A percentile compares a stretch with the other conserved stretches of the same genome.
phyloP scores from a whole-genome alignment of 192 early-diverging fungal species.

The Allomyces arbusculus region DNA sequence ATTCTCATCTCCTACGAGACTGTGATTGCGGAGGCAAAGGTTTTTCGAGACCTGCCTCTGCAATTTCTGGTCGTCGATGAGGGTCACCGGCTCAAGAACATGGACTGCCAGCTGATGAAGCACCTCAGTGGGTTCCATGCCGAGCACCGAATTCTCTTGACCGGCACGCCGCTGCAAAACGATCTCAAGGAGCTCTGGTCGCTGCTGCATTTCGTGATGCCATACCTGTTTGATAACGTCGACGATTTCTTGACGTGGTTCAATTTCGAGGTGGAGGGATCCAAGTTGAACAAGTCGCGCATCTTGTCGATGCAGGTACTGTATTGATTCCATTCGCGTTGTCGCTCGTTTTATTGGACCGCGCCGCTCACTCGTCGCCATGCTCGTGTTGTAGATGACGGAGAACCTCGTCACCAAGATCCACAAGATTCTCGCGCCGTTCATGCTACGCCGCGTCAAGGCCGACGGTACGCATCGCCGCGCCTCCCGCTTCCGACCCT shows the following conservation, averaged over 20 bases:
- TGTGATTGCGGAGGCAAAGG: no score
- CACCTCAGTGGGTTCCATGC: conserved; percentile 69
- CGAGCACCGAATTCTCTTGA: conserved; percentile 72
- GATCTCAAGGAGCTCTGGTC: conserved; percentile 87
- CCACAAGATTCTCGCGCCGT: conserved; percentile 77
- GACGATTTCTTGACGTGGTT: conserved; percentile 78
- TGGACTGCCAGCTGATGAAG: conserved; percentile 68
- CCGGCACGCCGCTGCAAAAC: conserved; percentile 84
- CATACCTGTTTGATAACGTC: conserved; percentile 65
- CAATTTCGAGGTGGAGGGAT: conserved; percentile 21
- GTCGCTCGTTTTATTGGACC: conserved; percentile 58
- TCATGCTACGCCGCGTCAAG: conserved; percentile 76
- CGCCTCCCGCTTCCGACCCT: neutral
- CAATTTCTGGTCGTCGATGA: conserved; percentile 80
- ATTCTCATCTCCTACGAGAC: neutral
- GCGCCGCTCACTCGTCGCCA: conserved; percentile 25
- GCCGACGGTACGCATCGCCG: conserved; percentile 35
- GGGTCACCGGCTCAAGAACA: conserved; percentile 92
- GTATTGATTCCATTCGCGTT: neutral
- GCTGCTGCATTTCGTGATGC: conserved; percentile 80
- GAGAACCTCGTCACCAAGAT: conserved; percentile 55
- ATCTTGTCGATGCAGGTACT: conserved; percentile 13
- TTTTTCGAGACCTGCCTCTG: no score
- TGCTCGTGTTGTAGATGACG: conserved; percentile 28
- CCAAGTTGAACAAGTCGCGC: conserved; percentile 15